These are phyloP conservation scores for Macadamia integrifolia DNA, from an alignment of 164 flowering plant genomes.

Conservation along the genomic window DNA sequence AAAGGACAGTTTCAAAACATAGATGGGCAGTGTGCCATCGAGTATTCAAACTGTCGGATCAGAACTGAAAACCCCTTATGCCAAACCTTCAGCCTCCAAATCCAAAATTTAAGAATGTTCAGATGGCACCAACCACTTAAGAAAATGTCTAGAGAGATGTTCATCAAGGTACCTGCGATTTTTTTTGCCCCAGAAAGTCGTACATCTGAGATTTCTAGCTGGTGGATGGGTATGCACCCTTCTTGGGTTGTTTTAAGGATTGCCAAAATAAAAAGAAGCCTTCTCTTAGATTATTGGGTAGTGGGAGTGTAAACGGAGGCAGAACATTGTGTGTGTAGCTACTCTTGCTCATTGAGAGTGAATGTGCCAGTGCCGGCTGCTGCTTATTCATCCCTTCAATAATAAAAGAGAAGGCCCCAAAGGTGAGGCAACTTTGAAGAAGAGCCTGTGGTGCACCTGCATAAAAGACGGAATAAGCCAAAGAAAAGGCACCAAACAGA, in stretches of 20 bases:
- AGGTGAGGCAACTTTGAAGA: conserved; percentile 72
- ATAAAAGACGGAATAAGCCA: neutral
- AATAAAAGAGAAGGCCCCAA: conserved; percentile 78
- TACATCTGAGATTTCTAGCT: neutral
- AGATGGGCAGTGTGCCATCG: no score
- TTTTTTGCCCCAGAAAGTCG: neutral
- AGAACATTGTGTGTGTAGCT: conserved; percentile 13
- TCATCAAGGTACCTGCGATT: neutral
- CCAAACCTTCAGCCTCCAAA: no score
- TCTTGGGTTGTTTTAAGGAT: conserved; percentile 36
- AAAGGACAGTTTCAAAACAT: no score
- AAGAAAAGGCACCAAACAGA: neutral
- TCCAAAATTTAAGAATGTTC: no score
- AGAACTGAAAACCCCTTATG: no score
- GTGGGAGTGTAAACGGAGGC: conserved; percentile 54
- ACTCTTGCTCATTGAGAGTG: conserved; percentile 16
- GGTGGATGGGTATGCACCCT: conserved; percentile 17
- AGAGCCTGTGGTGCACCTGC: conserved; percentile 87
- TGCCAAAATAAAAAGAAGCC: conserved; percentile 56
- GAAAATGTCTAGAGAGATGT: neutral
- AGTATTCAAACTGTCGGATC: no score
- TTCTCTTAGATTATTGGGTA: conserved; percentile 58
- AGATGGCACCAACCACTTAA: no score
- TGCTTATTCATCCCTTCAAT: conserved; percentile 71
- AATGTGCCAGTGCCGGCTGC: conserved; percentile 69